A percentile compares a stretch with the other conserved stretches of the same genome.
Evolutionary conservation across 768 basidiomycete species (phyloP).

Genomic region (Lentinula detonsa): DNA sequence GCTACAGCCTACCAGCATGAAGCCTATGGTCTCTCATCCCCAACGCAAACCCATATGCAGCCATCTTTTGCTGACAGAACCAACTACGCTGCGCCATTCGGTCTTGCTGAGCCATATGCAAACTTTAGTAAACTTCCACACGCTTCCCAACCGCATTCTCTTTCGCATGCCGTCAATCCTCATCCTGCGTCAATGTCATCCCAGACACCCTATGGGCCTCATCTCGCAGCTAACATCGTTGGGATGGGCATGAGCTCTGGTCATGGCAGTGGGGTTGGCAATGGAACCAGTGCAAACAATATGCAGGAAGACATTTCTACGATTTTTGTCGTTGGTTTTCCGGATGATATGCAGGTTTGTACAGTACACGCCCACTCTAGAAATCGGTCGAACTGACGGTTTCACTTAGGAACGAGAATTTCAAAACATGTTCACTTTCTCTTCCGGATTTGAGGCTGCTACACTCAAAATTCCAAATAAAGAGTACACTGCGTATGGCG

Average conservation of each 20-base stretch:
- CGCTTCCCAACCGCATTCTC: neutral
- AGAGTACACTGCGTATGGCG: constrained; percentile 73
- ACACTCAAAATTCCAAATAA: constrained; percentile 97
- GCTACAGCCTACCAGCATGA: constrained; percentile 26
- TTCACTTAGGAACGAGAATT: constrained; percentile 88
- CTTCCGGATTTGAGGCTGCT: constrained; percentile 92
- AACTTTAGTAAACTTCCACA: neutral
- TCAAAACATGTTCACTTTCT: constrained; percentile 99
- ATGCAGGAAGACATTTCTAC: constrained; percentile 88
- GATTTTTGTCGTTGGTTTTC: constrained; percentile 98
- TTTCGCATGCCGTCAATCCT: neutral
- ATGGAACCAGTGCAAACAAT: constrained; percentile 4
- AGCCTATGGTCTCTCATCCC: constrained; percentile 30
- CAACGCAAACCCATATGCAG: constrained; percentile 30
- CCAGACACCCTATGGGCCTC: constrained; percentile 74
- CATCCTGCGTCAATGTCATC: constrained; percentile 39
- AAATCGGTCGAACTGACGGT: neutral
- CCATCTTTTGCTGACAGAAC: constrained; percentile 21
- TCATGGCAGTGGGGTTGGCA: constrained; percentile 12
- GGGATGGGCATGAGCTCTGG: neutral
- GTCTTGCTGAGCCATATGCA: constrained; percentile 28
- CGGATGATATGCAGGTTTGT: constrained; percentile 96
- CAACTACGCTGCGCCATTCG: constrained; percentile 25
- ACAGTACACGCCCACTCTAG: neutral
- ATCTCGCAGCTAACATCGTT: constrained; percentile 37